phyloP scores from a whole-genome alignment of 345 rosid genomes.

The Murraya paniculata region DNA sequence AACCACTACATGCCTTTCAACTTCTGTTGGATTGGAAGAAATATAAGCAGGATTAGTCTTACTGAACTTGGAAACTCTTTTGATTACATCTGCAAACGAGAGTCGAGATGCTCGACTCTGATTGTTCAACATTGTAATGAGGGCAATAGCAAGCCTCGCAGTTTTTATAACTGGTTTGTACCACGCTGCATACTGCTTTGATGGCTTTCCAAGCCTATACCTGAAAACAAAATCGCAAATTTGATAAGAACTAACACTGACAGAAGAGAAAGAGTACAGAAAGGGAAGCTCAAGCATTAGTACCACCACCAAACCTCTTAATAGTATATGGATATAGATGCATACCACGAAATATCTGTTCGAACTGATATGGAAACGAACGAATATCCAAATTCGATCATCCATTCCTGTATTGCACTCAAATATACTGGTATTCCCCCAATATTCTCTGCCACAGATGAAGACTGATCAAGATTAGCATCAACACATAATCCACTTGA shows the following conservation, averaged over 20 bases:
- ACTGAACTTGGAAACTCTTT: conserved; percentile 44
- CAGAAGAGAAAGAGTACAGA: neutral
- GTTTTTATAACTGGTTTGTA: conserved; percentile 61
- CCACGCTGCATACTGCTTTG: conserved; percentile 78
- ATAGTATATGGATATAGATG: neutral
- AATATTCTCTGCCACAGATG: conserved; percentile 31
- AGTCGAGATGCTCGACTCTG: conserved; percentile 55
- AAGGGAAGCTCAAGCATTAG: neutral
- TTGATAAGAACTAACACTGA: neutral
- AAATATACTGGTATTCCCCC: conserved; percentile 51
- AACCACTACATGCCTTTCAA: conserved; percentile 69
- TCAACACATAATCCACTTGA: conserved; percentile 54
- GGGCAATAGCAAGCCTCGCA: conserved; percentile 56
- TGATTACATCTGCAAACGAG: conserved; percentile 56
- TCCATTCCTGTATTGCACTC: conserved; percentile 83
- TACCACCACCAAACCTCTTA: conserved; percentile 11
- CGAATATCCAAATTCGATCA: conserved; percentile 63
- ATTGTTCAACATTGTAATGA: conserved; percentile 51
- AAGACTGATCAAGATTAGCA: conserved; percentile 36
- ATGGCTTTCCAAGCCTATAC: conserved; percentile 84
- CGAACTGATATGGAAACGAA: conserved; percentile 56
- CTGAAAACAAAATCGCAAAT: conserved; percentile 25
- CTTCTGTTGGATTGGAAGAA: conserved; percentile 52
- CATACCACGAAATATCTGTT: conserved; percentile 80
- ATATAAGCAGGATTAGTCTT: conserved; percentile 48